Base-by-base conservation (phyloP, 2,329 filamentous ascomycete genomes). In the Botrytis pseudocinerea region DNA sequence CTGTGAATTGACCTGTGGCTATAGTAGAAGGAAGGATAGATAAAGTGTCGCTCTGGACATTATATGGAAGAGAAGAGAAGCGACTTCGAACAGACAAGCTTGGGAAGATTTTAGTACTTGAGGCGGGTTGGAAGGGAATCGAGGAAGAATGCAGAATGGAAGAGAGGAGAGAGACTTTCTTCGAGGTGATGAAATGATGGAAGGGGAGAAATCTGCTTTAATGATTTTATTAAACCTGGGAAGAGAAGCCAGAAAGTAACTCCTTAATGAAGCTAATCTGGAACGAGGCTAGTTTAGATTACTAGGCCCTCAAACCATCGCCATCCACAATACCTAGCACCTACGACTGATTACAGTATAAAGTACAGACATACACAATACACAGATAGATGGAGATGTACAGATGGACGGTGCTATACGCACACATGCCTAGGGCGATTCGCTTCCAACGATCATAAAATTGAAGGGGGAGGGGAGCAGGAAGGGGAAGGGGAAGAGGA, bases 161-260 rank as follows among this genome's bases (percentile, higher is more conserved):
- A 25, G 40, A 63, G 61, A 28, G n/a, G 61, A 18, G 35, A 35
- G 40, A 64, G 61, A 64, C 40, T 64, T 64, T 64, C 61, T 46
- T 32, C 25, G 61, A 32, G 28, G 28, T 64, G 61, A 46, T 64
- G 42, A 28, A 44, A n/a, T 20, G 38, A 63, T 63, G 40, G 38
- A 63, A 42, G 32, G 63, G 63, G 44, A 51, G 63, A 65, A 65
- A 65, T 51, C 20, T 51, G 63, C 63, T 66, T 66, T 51, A 66
- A 66, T 66, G 64, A 51, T 54, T 64, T 61, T 63, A 63, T 44
- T n/a, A 65, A 48, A 64, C 42, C 22, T 51, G 14, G 46, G n/a
- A 25, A 54, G 64, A 32, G 22, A 32, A 46, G 38, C 38, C 44
- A 66, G 46, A 48, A 51, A 48, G 63, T 38, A 51, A 66, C 44